These are phyloP conservation scores for Kickxella alabastrina DNA, from an alignment of 192 early-diverging fungal genomes.

Conservation along the genomic window DNA sequence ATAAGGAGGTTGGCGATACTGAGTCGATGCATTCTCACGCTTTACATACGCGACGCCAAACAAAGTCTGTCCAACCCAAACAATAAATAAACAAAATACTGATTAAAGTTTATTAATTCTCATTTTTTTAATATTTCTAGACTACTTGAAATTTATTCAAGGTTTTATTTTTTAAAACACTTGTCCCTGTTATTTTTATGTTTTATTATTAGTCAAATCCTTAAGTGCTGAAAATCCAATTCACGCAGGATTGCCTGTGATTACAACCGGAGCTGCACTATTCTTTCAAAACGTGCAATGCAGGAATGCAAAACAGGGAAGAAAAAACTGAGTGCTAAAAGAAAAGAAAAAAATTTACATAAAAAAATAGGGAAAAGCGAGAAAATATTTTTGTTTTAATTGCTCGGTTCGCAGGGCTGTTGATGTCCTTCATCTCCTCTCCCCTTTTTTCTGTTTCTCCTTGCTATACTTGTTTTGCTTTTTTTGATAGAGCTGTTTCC, in stretches of 20 bases:
- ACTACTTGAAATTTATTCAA: background rate
- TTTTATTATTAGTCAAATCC: background rate
- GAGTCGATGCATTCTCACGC: slow-evolving; percentile 26
- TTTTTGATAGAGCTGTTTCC: background rate
- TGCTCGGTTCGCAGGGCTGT: too few relatives aligned
- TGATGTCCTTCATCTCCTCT: background rate
- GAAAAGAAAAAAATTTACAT: too few relatives aligned
- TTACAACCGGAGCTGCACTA: too few relatives aligned
- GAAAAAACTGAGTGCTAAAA: background rate
- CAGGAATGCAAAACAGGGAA: background rate
- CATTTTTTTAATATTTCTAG: slow-evolving; percentile 7
- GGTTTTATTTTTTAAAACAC: background rate
- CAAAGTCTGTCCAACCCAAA: too few relatives aligned
- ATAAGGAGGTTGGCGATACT: slow-evolving; percentile 44
- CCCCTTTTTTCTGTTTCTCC: background rate
- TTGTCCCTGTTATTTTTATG: slow-evolving; percentile 5
- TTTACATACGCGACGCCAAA: too few relatives aligned
- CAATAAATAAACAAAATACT: background rate
- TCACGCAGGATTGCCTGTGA: too few relatives aligned
- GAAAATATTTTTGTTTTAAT: too few relatives aligned
- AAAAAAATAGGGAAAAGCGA: too few relatives aligned
- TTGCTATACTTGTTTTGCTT: slow-evolving; percentile 1
- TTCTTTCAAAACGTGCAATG: too few relatives aligned
- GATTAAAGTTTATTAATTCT: background rate
- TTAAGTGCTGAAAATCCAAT: too few relatives aligned